Conservation (phyloP, 495 filamentous ascomycete genomes). For the Tuber magnatum region DNA sequence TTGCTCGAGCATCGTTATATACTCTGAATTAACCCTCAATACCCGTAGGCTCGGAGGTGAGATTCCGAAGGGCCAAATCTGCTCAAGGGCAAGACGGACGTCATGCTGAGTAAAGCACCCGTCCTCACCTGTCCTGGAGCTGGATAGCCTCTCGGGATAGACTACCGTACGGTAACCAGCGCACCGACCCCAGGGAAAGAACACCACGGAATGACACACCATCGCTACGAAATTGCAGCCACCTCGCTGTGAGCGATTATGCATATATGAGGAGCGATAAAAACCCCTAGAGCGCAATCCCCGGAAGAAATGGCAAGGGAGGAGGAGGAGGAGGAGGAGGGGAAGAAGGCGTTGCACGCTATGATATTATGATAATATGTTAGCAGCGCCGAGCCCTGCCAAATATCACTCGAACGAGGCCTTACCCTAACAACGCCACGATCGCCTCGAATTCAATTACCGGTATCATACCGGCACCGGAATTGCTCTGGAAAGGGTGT, state of each 20-base stretch:
- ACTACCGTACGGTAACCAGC: background rate
- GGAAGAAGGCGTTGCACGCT: background rate
- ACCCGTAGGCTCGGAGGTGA: background rate
- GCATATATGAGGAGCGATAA: background rate
- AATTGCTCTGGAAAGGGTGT: background rate
- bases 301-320: background rate
- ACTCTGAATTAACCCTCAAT: background rate
- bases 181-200: background rate
- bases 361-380: too few species aligned
- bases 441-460: background rate
- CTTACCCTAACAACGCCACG: background rate
- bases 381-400: background rate
- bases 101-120: background rate
- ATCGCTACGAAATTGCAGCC: background rate
- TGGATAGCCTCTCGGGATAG: background rate
- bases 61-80: background rate
- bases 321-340: too few species aligned
- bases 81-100: background rate
- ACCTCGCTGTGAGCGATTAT: background rate
- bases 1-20: background rate
- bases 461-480: too few species aligned
- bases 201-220: background rate
- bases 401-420: background rate
- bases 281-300: background rate
- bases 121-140: background rate